Evolutionary conservation across 2,329 filamentous ascomycete genomes (phyloP), one percentile per base, ranked within the genome.

Genomic region (Thielaviopsis populi): DNA sequence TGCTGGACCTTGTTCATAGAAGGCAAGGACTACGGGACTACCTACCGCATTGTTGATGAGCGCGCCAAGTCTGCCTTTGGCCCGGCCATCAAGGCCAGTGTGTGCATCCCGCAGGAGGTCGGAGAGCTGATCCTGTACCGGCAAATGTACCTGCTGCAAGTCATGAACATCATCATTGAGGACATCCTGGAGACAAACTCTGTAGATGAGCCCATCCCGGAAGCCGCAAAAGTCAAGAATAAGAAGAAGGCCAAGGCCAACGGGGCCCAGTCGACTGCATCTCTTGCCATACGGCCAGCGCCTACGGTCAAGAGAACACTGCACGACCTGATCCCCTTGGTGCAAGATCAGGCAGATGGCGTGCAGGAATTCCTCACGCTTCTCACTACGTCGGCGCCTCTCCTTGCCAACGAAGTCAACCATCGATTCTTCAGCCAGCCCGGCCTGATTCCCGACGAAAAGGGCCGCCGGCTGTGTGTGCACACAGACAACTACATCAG

Each of bases 371-470:
- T 72, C 41, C 54, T 79, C 2, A 62, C 37, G 15, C 63, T 79
- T 1, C 63, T 76, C 5, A 68, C 68, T 0, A 66, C 68, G 0
- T 72, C 75, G 40, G 72, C 75, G 10, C 67, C 68, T 0, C 69
- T 75, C 0, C 68, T 77, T 0, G 65, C 69, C 2, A 61, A 72
- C 11, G 68, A 68, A 0, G 73, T 77, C 66, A 75, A 75, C 37
- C 43, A 67, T 6, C 72, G 69, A 64, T 76, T 77, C 68, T 75
- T 72, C 64, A 77, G 70, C 62, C 70, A 72, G 1, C 74, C 75
- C 0, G 76, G 79, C 65, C 70, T 78, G 2, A 64, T 80, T 0
- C 66, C 70, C 0, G 78, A 81, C 60, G 76, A 79, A 48, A 75
- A 74, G 60, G 78, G 78, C 1, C 72, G 74, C 1, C 65, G 56